Evolutionary conservation across 2,329 filamentous ascomycete genomes (phyloP).

Genomic region (Clonostachys solani): DNA sequence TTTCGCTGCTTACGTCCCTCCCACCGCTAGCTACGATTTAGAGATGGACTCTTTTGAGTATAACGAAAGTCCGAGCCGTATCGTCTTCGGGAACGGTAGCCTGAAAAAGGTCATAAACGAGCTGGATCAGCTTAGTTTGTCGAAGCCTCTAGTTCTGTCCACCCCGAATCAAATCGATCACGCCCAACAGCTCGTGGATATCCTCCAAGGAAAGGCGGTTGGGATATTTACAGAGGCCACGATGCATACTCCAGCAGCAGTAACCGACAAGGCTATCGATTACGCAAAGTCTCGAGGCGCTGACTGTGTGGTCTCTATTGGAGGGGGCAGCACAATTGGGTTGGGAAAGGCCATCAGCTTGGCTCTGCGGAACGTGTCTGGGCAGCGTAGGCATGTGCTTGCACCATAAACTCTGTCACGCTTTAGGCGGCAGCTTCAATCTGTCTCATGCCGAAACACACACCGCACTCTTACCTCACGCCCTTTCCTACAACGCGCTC

Average conservation of each 20-base stretch:
- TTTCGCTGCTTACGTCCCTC: no score
- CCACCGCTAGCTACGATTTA: neutral
- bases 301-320: constrained; percentile 54
- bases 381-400: constrained; percentile 58
- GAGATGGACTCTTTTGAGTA: constrained; percentile 52
- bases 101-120: constrained; percentile 40
- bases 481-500: constrained; percentile 58
- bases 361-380: constrained; percentile 58
- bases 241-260: constrained; percentile 57
- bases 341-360: constrained; percentile 53
- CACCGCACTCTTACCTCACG: constrained; percentile 58
- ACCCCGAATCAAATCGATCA: constrained; percentile 29
- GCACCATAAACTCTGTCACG: constrained; percentile 66
- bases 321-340: constrained; percentile 58
- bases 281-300: constrained; percentile 36
- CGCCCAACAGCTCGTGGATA: constrained; percentile 6
- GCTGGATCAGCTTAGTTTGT: constrained; percentile 36
- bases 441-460: constrained; percentile 64
- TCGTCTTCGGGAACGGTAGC: constrained; percentile 53
- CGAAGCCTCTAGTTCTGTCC: constrained; percentile 49
- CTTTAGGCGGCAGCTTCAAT: constrained; percentile 57
- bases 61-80: constrained; percentile 42
- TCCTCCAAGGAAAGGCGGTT: constrained; percentile 6
- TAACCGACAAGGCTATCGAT: constrained; percentile 50
- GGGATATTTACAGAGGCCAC: constrained; percentile 44